Evolutionary conservation across 108 stramenopile species (phyloP), one percentile per base, ranked within the genome.

Genomic region (Phaeodactylum tricornutum): DNA sequence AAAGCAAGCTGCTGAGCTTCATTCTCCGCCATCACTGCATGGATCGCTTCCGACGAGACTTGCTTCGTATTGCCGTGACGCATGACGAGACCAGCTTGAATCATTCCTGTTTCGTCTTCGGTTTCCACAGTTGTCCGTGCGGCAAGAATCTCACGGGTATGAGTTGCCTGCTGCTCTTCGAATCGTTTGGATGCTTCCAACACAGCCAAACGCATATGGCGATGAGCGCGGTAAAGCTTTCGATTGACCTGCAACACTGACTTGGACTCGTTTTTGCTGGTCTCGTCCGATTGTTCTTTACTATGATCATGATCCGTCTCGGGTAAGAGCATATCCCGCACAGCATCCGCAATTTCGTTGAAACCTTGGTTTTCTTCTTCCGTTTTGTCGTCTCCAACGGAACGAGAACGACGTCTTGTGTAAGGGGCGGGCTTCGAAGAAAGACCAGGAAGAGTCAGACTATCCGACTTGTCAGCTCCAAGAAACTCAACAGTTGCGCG

Each of bases 141-240:
- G 20, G 69, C 73, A 37, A 70, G 42, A n/a, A 87, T 52, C 28
- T 74, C 77, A 15, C 64, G 66, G 4, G 84, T 78, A 54, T 69
- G 79, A 21, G 67, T 60, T 11, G 77, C 55, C 57, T 84, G 77
- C 42, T 91, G 77, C 38, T 84, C 82, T 49, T 91, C 89, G 49
- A 86, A 91, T 30, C 85, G 74, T 39, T 81, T 86, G 23, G 75
- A 81, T 5, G 89, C 89, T 36, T 87, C 89, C 24, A 79, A 53
- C 2, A 92, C 75, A 25, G 89, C 71, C 16, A 82, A 66, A 23
- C 89, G 75, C 79, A 86, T 84, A 39, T 82, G 74, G 12, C 85
- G 67, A 50, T 92, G 89, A 9, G 79, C 77, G 20, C 85, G 52
- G 47, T 87, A 87, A 23, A 87, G 28, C 15, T 59, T 62, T 8